A percentile compares a stretch with the other conserved stretches of the same genome.
phyloP scores from a whole-genome alignment of 2,329 filamentous ascomycete species.

The Colletotrichum sp. region DNA sequence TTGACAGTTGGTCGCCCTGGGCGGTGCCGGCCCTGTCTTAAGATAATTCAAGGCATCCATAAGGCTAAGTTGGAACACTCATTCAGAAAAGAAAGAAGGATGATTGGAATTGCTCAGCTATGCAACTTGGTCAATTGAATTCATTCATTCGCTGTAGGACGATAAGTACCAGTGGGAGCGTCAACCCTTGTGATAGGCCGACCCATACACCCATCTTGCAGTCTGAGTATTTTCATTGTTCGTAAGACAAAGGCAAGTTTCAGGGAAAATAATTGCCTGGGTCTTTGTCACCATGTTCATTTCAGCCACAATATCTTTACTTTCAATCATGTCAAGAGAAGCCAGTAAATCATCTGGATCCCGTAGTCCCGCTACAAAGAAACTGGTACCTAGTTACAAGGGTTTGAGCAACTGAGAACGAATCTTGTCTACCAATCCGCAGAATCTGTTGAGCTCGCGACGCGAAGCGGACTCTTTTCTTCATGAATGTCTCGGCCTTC shows the following conservation, averaged over 20 bases:
- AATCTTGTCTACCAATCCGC: background rate
- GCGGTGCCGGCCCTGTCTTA: slow-evolving; percentile 1
- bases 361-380: background rate
- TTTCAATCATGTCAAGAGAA: background rate
- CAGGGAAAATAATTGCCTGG: background rate
- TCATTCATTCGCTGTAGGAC: background rate
- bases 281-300: background rate
- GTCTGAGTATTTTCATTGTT: background rate
- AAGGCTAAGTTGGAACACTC: background rate
- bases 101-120: background rate
- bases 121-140: background rate
- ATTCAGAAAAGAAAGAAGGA: background rate
- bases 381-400: background rate
- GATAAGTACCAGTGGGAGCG: background rate
- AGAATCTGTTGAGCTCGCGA: background rate
- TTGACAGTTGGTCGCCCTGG: slow-evolving; percentile 17
- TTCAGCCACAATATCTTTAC: accelerated
- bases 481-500: background rate
- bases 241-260: background rate
- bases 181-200: accelerated
- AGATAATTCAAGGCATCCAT: accelerated
- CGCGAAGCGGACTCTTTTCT: background rate
- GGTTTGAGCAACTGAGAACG: background rate
- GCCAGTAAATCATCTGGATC: background rate
- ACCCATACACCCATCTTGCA: background rate